Evolutionary conservation across 1,284 basidiomycete genomes (phyloP).

Genomic region (Earliella scabrosa): DNA sequence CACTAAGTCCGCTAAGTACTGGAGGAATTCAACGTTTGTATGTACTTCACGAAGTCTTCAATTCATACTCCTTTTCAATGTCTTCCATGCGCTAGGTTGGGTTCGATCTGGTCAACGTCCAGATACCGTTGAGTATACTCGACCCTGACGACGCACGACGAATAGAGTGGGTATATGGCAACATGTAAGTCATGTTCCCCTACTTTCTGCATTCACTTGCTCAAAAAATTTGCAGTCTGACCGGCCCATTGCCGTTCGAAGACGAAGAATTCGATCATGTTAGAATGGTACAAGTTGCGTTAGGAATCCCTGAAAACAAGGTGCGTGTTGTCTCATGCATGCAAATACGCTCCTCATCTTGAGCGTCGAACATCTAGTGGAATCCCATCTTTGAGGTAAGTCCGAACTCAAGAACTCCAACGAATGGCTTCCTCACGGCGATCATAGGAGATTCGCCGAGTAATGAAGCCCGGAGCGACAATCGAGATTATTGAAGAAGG

Average conservation of each 20-base stretch:
- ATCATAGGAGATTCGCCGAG: conserved; percentile 65
- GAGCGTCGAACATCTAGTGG: conserved; percentile 50
- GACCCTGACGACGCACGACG: conserved; percentile 53
- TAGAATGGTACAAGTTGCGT: conserved; percentile 62
- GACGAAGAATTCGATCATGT: conserved; percentile 79
- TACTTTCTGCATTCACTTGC: background rate
- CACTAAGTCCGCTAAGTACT: conserved; percentile 70
- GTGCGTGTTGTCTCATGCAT: conserved; percentile 36
- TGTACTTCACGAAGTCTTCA: conserved; percentile 29
- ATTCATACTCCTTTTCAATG: background rate
- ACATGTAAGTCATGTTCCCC: conserved; percentile 56
- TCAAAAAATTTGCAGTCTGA: conserved; percentile 49
- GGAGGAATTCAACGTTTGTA: conserved; percentile 68
- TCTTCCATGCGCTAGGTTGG: conserved; percentile 52
- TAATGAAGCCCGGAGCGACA: conserved; percentile 65
- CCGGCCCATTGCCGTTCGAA: conserved; percentile 73
- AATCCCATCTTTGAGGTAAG: conserved; percentile 65
- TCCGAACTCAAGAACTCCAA: background rate
- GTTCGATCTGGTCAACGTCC: conserved; percentile 75
- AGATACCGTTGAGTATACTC: conserved; percentile 56
- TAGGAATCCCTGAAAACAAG: conserved; percentile 76
- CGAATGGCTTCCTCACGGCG: background rate
- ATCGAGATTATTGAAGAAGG: conserved; percentile 74
- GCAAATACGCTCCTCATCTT: background rate
- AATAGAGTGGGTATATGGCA: conserved; percentile 72